A percentile compares a stretch with the other conserved stretches of the same genome.
Evolutionary conservation across 371 early-diverging fungal genomes (phyloP).

Genomic region (Apophysomyces ossiformis): DNA sequence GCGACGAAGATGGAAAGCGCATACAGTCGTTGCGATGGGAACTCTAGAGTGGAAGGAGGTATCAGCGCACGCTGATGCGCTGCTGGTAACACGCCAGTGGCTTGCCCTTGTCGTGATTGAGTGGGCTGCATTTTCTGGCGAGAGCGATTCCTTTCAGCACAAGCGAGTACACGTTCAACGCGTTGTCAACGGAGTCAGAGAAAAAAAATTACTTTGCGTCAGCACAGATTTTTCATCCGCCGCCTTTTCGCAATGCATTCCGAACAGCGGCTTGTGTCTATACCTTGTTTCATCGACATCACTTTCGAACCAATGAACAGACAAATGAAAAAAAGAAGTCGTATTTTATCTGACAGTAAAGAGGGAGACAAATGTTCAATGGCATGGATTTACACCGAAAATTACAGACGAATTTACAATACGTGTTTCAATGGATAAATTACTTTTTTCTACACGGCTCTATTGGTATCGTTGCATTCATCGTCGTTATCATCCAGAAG

Average conservation of each 20-base stretch:
- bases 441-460: not conserved
- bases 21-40: slow-evolving; percentile 49
- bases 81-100: slow-evolving; percentile 15
- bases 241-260: not conserved
- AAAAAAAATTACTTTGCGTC: slow-evolving; percentile 6
- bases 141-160: slow-evolving; percentile 11
- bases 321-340: not conserved
- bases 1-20: slow-evolving; percentile 39
- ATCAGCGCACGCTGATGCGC: slow-evolving; percentile 45
- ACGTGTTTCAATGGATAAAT: not conserved
- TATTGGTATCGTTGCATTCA: slow-evolving; percentile 7
- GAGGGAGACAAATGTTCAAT: not conserved
- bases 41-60: slow-evolving; percentile 43
- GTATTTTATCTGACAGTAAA: not conserved
- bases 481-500: slow-evolving; percentile 52
- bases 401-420: not conserved
- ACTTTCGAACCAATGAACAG: too few species aligned
- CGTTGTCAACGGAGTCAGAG: not conserved
- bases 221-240: not conserved
- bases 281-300: too few species aligned
- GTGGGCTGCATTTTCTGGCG: slow-evolving; percentile 16
- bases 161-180: slow-evolving; percentile 6
- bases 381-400: not conserved
- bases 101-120: slow-evolving; percentile 17
- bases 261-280: not conserved